Percentiles rank a stretch among this genome's conserved stretches.
Evolutionary conservation across 2,329 filamentous ascomycete genomes (phyloP).

Genomic region (Coniochaeta ligniaria): DNA sequence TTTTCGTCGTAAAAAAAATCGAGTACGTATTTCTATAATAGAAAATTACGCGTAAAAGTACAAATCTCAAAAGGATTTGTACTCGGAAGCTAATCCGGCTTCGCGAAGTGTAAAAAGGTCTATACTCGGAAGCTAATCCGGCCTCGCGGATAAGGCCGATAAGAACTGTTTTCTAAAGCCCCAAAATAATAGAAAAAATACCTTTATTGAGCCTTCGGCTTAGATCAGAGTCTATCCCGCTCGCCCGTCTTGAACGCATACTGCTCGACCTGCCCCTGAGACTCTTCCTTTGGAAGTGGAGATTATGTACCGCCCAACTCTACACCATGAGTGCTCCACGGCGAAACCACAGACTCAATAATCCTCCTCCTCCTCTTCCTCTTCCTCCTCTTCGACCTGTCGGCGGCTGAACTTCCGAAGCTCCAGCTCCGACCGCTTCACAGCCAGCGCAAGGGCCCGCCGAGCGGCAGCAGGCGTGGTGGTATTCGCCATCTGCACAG

Average conservation of each 20-base stretch:
- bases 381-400: background rate
- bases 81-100: no score
- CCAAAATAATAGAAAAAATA: no score
- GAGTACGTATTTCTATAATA: no score
- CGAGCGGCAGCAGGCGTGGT: slow-evolving; percentile 9
- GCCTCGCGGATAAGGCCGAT: no score
- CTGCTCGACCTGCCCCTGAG: background rate
- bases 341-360: background rate
- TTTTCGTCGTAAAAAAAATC: no score
- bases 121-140: no score
- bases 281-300: background rate
- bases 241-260: background rate
- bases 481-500: slow-evolving; percentile 20
- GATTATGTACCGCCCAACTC: background rate
- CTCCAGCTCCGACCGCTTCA: slow-evolving; percentile 3
- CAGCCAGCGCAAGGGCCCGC: slow-evolving; percentile 6
- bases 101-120: no score
- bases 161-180: no score
- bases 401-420: background rate
- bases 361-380: background rate
- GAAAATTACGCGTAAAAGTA: no score
- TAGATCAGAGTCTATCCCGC: background rate
- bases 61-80: no score
- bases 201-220: no score
- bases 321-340: no score